A percentile compares a stretch with the other conserved stretches of the same genome.
phyloP scores from a whole-genome alignment of 2,329 filamentous ascomycete genomes.

The Xylaria arbuscula region DNA sequence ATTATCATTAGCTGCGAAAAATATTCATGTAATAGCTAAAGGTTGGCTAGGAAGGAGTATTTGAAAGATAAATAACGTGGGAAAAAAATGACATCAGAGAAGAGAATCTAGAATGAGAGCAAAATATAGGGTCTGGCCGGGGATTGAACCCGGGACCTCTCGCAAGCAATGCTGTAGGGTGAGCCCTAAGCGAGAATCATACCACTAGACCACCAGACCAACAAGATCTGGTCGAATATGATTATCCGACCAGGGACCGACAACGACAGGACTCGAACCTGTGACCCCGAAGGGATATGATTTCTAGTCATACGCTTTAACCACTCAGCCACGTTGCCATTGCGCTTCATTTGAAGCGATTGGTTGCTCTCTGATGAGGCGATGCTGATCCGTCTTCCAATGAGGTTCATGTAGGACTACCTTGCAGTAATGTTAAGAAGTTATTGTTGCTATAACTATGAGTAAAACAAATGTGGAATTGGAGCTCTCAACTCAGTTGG shows the following conservation, averaged over 20 bases:
- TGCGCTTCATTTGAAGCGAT: background rate
- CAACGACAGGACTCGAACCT: constrained; percentile 42
- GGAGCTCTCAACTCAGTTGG: too few species aligned
- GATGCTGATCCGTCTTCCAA: too few species aligned
- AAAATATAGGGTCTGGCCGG: constrained; percentile 53
- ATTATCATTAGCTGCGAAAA: too few species aligned
- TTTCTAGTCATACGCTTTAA: constrained; percentile 42
- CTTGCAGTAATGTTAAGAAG: too few species aligned
- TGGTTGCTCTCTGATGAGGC: too few species aligned
- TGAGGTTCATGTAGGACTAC: background rate
- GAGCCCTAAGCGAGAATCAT: constrained; percentile 77
- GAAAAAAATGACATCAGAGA: too few species aligned
- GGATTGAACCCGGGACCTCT: constrained; percentile 58
- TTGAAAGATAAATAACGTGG: too few species aligned
- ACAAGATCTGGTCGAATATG: background rate
- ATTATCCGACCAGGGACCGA: constrained; percentile 7
- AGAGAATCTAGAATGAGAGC: too few species aligned
- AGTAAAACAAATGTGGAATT: too few species aligned
- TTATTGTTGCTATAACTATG: too few species aligned
- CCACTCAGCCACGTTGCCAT: constrained; percentile 42
- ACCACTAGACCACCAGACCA: constrained; percentile 71
- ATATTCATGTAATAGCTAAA: too few species aligned
- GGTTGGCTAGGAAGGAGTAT: too few species aligned
- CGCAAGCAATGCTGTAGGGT: constrained; percentile 48
- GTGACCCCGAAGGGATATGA: constrained; percentile 41